A percentile compares a stretch with the other conserved stretches of the same genome.
Evolutionary conservation across 2,329 filamentous ascomycete species (phyloP).

Genomic region (Diaporthe amygdali): DNA sequence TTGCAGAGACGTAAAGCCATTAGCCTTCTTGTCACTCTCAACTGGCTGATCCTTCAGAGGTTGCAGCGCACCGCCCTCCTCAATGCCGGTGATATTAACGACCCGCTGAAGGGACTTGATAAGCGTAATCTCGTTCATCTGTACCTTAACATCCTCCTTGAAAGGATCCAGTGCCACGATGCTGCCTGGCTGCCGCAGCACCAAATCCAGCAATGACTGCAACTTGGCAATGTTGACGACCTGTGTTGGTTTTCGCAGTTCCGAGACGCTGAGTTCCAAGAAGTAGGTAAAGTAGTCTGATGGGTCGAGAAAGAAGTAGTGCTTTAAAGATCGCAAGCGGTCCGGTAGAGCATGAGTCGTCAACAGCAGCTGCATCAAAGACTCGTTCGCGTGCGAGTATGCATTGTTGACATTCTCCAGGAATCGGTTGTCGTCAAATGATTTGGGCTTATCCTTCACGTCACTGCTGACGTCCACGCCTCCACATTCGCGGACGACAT

Average conservation of each 20-base stretch:
- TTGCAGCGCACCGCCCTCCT: constrained; percentile 83
- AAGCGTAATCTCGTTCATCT: constrained; percentile 93
- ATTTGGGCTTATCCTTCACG: constrained; percentile 85
- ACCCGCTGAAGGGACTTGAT: constrained; percentile 95
- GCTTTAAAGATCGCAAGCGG: constrained; percentile 87
- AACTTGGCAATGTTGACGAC: constrained; percentile 91
- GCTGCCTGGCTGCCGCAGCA: constrained; percentile 93
- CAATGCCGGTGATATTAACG: constrained; percentile 94
- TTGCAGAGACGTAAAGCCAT: constrained; percentile 89
- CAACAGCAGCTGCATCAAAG: constrained; percentile 85
- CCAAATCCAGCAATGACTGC: constrained; percentile 93
- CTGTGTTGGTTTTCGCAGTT: constrained; percentile 88
- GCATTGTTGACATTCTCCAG: constrained; percentile 95
- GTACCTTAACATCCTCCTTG: constrained; percentile 97
- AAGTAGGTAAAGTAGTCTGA: constrained; percentile 99
- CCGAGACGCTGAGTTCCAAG: constrained; percentile 86
- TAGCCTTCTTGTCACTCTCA: constrained; percentile 87
- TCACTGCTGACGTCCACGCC: constrained; percentile 93
- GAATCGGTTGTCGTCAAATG: constrained; percentile 90
- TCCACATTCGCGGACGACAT: constrained; percentile 95
- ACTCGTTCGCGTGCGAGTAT: constrained; percentile 94
- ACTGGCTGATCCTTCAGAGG: constrained; percentile 69
- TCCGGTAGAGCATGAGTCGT: constrained; percentile 92
- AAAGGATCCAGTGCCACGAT: constrained; percentile 94
- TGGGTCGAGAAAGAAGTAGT: constrained; percentile 98